Conservation (phyloP, 805 yeast species). For the Wickerhamiella dianesei region DNA sequence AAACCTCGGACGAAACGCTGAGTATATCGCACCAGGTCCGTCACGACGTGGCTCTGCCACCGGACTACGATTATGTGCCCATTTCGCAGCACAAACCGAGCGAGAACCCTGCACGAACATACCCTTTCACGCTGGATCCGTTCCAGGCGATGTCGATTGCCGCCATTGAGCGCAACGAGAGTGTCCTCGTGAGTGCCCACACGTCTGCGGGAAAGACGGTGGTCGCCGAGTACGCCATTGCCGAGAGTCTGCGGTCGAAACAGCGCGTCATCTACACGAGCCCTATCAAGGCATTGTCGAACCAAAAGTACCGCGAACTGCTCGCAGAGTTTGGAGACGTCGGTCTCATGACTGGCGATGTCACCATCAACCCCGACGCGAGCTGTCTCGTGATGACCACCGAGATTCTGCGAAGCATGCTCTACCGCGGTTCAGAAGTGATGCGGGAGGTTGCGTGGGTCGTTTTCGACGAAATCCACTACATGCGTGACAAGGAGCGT, state of each 20-base stretch:
- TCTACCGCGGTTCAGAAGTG: conserved; percentile 92
- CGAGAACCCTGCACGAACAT: conserved; percentile 64
- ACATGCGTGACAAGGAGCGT: conserved; percentile 94
- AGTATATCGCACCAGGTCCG: conserved; percentile 86
- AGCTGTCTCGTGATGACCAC: conserved; percentile 98
- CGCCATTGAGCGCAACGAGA: conserved; percentile 87
- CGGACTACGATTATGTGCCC: conserved; percentile 75
- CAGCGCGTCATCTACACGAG: conserved; percentile 93
- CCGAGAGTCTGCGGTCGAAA: conserved; percentile 80
- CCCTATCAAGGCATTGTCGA: conserved; percentile 87
- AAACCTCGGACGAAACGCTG: conserved; percentile 13
- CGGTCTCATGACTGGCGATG: conserved; percentile 98
- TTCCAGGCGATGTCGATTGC: conserved; percentile 95
- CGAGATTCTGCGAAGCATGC: conserved; percentile 91
- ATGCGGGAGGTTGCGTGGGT: conserved; percentile 99
- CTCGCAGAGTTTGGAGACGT: conserved; percentile 91
- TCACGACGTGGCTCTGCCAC: conserved; percentile 95
- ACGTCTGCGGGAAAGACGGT: conserved; percentile 97
- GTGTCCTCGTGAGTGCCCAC: conserved; percentile 93
- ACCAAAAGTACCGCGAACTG: conserved; percentile 86
- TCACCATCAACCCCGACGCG: conserved; percentile 95
- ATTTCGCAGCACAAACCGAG: conserved; percentile 71
- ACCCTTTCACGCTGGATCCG: conserved; percentile 90
- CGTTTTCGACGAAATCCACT: conserved; percentile 94
- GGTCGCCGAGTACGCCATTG: conserved; percentile 94